These are phyloP conservation scores for Skeletonema grethae DNA, from an alignment of 108 stramenopile species.

Conservation along the genomic window DNA sequence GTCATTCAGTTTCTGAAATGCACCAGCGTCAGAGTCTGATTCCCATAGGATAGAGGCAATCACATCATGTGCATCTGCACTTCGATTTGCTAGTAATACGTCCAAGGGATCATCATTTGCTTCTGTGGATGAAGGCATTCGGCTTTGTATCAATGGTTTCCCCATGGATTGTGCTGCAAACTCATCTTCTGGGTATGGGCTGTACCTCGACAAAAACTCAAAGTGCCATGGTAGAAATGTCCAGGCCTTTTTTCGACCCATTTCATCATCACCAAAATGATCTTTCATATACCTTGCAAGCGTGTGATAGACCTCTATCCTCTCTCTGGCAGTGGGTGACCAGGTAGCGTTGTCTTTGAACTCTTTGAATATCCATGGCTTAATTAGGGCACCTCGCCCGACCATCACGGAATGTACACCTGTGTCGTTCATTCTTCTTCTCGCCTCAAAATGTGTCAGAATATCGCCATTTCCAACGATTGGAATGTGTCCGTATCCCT, in stretches of 20 bases:
- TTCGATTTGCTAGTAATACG: slow-evolving; percentile 27
- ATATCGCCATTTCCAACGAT: slow-evolving; percentile 60
- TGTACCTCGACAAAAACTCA: slow-evolving; percentile 43
- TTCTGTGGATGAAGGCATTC: slow-evolving; percentile 13
- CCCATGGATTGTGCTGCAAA: slow-evolving; percentile 8
- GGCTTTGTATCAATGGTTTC: slow-evolving; percentile 36
- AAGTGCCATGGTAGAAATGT: slow-evolving; percentile 63
- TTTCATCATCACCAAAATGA: slow-evolving; percentile 52
- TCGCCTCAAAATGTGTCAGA: slow-evolving; percentile 47
- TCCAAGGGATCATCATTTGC: slow-evolving; percentile 28
- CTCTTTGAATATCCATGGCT: slow-evolving; percentile 17
- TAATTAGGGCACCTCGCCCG: slow-evolving; percentile 50
- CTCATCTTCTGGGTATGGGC: slow-evolving; percentile 22
- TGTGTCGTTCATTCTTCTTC: slow-evolving; percentile 33
- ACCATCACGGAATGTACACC: slow-evolving; percentile 52
- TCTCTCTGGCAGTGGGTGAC: too few species aligned
- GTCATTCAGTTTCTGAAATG: slow-evolving; percentile 17
- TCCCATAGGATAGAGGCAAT: slow-evolving; percentile 48
- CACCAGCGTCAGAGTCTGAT: slow-evolving; percentile 12
- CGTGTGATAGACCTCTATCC: slow-evolving; percentile 14
- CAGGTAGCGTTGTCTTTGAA: too few species aligned
- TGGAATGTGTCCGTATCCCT: slow-evolving; percentile 22
- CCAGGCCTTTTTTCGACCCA: slow-evolving; percentile 48
- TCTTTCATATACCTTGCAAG: slow-evolving; percentile 50
- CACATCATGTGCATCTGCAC: slow-evolving; percentile 22